A percentile compares a stretch with the other conserved stretches of the same genome.
phyloP scores from a whole-genome alignment of 2,329 filamentous ascomycete species.

The Chaetoscypha palmicola region DNA sequence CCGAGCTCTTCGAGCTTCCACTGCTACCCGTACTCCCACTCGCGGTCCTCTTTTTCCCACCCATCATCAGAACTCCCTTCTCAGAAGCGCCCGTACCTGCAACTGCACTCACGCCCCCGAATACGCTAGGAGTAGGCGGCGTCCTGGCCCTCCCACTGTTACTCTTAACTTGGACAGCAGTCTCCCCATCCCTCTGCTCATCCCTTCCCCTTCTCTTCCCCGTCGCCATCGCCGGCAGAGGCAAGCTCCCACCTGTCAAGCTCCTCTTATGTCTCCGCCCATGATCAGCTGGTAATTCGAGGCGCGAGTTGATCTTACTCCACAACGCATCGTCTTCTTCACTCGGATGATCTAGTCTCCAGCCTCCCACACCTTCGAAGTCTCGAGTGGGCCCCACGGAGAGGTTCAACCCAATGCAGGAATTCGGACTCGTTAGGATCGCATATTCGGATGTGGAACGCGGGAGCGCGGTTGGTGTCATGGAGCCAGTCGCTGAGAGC shows the following conservation, averaged over 20 bases:
- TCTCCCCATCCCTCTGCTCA: constrained; percentile 15
- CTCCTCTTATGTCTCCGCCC: constrained; percentile 38
- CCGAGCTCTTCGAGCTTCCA: constrained; percentile 23
- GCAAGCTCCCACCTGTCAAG: constrained; percentile 23
- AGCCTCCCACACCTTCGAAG: constrained; percentile 54
- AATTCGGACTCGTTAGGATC: constrained; percentile 18
- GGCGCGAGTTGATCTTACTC: constrained; percentile 46
- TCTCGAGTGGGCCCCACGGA: constrained; percentile 47
- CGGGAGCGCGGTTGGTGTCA: constrained; percentile 13
- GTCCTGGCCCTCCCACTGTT: constrained; percentile 41
- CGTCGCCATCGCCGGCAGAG: constrained; percentile 8
- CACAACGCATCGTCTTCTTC: constrained; percentile 37
- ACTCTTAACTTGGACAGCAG: constrained; percentile 28
- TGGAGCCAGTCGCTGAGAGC: constrained; percentile 30
- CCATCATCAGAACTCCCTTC: constrained; percentile 6
- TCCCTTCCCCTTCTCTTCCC: constrained; percentile 8
- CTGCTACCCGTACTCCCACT: constrained; percentile 7
- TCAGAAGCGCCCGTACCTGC: neutral
- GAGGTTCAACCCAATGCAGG: constrained; percentile 37
- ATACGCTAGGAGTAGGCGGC: constrained; percentile 34
- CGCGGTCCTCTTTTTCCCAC: neutral
- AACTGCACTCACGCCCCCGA: neutral
- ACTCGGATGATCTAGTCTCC: constrained; percentile 38
- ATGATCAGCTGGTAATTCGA: constrained; percentile 42
- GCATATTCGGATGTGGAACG: neutral